These are phyloP conservation scores for Ascomycota sp. DNA, from an alignment of 2,329 filamentous ascomycete genomes.

Conservation along the genomic window DNA sequence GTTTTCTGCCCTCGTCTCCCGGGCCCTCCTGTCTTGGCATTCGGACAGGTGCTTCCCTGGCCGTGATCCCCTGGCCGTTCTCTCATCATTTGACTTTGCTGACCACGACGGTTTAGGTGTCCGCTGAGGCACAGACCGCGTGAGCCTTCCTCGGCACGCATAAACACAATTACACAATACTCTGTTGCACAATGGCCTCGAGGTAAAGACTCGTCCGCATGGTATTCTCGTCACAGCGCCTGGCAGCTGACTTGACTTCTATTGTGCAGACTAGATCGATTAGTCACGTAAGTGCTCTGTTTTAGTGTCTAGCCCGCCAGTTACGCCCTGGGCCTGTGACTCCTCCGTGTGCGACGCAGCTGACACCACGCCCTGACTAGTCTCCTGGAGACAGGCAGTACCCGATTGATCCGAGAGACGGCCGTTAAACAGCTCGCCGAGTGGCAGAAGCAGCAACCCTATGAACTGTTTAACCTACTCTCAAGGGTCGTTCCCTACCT, in stretches of 20 bases:
- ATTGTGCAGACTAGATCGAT: slow-evolving; percentile 48
- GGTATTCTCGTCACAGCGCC: background rate
- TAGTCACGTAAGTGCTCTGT: slow-evolving; percentile 54
- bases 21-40: too few relatives aligned
- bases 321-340: background rate
- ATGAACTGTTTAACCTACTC: slow-evolving; percentile 90
- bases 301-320: background rate
- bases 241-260: slow-evolving; percentile 2
- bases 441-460: slow-evolving; percentile 93
- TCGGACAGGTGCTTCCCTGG: too few relatives aligned
- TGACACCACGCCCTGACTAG: slow-evolving; percentile 20
- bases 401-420: slow-evolving; percentile 85
- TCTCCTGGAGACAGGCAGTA: slow-evolving; percentile 92
- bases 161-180: slow-evolving; percentile 5
- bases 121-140: background rate
- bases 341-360: background rate
- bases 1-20: too few relatives aligned
- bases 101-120: background rate
- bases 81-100: background rate
- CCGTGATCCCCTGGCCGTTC: too few relatives aligned
- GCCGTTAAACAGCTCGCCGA: slow-evolving; percentile 93
- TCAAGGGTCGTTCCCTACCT: slow-evolving; percentile 91
- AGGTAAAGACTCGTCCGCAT: slow-evolving; percentile 17
- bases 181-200: slow-evolving; percentile 29
- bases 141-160: slow-evolving; percentile 8